Conservation (phyloP, 1,139 yeast species). For the Hemisphaericaspora subhashii region DNA sequence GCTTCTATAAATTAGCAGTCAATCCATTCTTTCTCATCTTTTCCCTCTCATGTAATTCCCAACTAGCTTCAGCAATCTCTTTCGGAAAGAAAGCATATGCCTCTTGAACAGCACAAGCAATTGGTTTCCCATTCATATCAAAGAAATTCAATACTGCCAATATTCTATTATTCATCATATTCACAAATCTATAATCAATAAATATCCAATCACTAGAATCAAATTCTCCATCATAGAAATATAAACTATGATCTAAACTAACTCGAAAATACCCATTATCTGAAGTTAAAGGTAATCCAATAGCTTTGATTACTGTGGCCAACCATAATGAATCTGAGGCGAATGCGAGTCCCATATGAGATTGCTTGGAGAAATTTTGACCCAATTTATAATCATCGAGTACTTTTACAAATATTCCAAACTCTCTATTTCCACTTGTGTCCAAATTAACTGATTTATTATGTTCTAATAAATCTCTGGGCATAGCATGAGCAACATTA, state of each 20-base stretch:
- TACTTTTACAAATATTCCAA: slow-evolving; percentile 36
- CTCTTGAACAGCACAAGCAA: slow-evolving; percentile 39
- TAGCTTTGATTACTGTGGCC: slow-evolving; percentile 21
- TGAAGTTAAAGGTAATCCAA: slow-evolving; percentile 28
- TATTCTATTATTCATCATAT: slow-evolving; percentile 36
- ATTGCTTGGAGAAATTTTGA: slow-evolving; percentile 22
- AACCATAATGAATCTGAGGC: slow-evolving; percentile 27
- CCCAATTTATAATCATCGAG: slow-evolving; percentile 29
- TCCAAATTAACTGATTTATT: slow-evolving; percentile 20
- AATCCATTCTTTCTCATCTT: slow-evolving; percentile 1
- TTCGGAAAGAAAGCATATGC: slow-evolving; percentile 32
- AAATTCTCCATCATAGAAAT: slow-evolving; percentile 36
- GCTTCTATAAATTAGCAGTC: slow-evolving; percentile 14
- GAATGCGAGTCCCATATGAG: slow-evolving; percentile 15
- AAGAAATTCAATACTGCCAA: slow-evolving; percentile 29
- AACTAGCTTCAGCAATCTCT: slow-evolving; percentile 23
- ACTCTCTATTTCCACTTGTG: slow-evolving; percentile 28
- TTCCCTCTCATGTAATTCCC: slow-evolving; percentile 10
- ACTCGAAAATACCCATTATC: slow-evolving; percentile 34
- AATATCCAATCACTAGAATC: slow-evolving; percentile 43
- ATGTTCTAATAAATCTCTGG: slow-evolving; percentile 28
- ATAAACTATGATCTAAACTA: slow-evolving; percentile 42
- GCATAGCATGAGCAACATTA: slow-evolving; percentile 30
- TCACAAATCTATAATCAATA: slow-evolving; percentile 35
- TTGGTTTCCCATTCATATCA: slow-evolving; percentile 30